A percentile compares a stretch with the other conserved stretches of the same genome.
These are phyloP conservation scores for Penicillium salamii DNA, from an alignment of 495 filamentous ascomycete species.

Conservation along the genomic window DNA sequence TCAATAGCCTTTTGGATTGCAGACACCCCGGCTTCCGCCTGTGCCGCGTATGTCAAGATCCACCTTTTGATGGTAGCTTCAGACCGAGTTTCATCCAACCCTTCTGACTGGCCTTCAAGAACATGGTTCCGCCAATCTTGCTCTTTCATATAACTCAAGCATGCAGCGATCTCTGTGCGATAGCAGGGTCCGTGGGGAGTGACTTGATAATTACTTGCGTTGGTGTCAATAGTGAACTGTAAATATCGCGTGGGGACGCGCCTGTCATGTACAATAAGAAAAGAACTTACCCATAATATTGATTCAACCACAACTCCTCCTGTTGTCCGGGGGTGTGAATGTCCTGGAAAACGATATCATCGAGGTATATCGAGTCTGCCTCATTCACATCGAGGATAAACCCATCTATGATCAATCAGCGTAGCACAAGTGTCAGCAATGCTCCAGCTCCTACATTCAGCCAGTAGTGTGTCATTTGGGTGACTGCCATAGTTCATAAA, in stretches of 20 bases:
- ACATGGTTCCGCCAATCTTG: conserved; percentile 46
- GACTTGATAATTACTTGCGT: conserved; percentile 57
- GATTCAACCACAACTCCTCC: conserved; percentile 50
- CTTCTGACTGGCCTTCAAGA: conserved; percentile 36
- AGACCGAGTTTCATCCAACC: conserved; percentile 31
- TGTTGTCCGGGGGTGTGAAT: conserved; percentile 41
- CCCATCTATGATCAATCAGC: conserved; percentile 50
- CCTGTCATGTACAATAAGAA: conserved; percentile 3
- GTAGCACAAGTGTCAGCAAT: neutral
- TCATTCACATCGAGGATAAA: conserved; percentile 68
- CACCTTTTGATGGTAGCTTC: conserved; percentile 36
- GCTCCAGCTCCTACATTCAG: conserved; percentile 56
- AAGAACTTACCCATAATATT: conserved; percentile 58
- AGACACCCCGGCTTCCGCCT: conserved; percentile 35
- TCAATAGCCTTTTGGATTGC: conserved; percentile 28
- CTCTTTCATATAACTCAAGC: conserved; percentile 46
- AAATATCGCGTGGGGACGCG: neutral
- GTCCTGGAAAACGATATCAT: conserved; percentile 60
- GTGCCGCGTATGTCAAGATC: conserved; percentile 35
- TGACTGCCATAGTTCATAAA: conserved; percentile 79
- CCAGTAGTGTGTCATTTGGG: conserved; percentile 74
- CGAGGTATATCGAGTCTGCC: conserved; percentile 66
- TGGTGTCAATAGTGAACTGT: conserved; percentile 13
- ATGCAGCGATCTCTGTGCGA: conserved; percentile 68
- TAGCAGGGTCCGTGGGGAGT: conserved; percentile 62